Percentiles rank a stretch among this genome's conserved stretches.
These are phyloP conservation scores for Apiospora rasikravindrae DNA, from an alignment of 2,329 filamentous ascomycete species.

Conservation along the genomic window DNA sequence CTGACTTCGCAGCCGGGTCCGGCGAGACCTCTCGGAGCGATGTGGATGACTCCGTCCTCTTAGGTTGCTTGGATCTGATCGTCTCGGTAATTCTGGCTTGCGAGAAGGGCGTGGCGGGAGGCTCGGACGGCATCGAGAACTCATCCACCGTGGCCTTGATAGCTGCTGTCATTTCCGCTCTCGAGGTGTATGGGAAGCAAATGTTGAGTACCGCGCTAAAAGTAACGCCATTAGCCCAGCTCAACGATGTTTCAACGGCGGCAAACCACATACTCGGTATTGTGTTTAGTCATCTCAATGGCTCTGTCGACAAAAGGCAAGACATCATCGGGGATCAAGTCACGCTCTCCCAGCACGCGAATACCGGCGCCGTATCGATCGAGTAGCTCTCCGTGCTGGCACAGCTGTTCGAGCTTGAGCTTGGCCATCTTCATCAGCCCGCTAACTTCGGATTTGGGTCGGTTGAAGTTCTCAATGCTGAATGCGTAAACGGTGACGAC, in stretches of 20 bases:
- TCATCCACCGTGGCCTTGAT: conserved; percentile 87
- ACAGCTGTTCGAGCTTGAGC: conserved; percentile 88
- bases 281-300: conserved; percentile 84
- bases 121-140: conserved; percentile 75
- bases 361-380: conserved; percentile 91
- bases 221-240: conserved; percentile 23
- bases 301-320: conserved; percentile 86
- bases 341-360: conserved; percentile 82
- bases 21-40: conserved; percentile 57
- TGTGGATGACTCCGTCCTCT: conserved; percentile 51
- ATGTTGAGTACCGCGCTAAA: conserved; percentile 75
- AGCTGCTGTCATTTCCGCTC: conserved; percentile 92
- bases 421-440: conserved; percentile 98
- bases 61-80: conserved; percentile 72
- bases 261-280: conserved; percentile 67
- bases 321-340: conserved; percentile 85
- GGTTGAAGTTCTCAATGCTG: conserved; percentile 98
- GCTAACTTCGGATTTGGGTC: conserved; percentile 94
- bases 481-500: conserved; percentile 98
- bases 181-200: conserved; percentile 96
- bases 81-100: conserved; percentile 87
- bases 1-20: conserved; percentile 52
- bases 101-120: conserved; percentile 76
- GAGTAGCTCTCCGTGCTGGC: conserved; percentile 90
- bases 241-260: not conserved